Evolutionary conservation across 75 land plant genomes (phyloP).

Genomic region (Larix kaempferi): DNA sequence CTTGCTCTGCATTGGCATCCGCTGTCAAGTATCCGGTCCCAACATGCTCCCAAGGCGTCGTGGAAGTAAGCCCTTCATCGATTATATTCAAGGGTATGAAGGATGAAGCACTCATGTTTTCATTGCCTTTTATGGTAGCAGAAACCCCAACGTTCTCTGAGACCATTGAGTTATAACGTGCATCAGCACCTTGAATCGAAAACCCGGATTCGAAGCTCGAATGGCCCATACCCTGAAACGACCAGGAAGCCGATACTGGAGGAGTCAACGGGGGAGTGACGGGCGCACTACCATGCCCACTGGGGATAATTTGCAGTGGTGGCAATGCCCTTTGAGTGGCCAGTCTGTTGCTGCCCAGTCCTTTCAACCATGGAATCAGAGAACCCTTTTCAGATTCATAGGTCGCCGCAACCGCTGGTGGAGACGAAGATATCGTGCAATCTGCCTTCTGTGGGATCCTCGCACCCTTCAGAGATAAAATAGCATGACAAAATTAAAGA

Average conservation of each 20-base stretch:
- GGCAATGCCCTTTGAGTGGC: background rate
- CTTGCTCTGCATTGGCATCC: no score
- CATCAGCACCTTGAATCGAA: no score
- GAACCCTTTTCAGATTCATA: background rate
- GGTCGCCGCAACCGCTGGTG: background rate
- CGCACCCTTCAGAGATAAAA: background rate
- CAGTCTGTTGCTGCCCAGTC: background rate
- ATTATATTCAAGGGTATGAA: no score
- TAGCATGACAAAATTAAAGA: background rate
- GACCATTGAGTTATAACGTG: no score
- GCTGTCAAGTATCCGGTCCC: no score
- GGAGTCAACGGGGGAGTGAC: slow-evolving; percentile 13
- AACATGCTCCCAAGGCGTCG: no score
- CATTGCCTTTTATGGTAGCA: no score
- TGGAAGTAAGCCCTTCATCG: no score
- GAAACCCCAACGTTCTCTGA: no score
- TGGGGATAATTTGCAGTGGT: background rate
- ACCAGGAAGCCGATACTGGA: background rate
- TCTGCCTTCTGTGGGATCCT: background rate
- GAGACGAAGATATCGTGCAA: background rate
- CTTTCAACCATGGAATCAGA: slow-evolving; percentile 6
- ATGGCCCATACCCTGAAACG: background rate
- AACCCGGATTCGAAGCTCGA: no score
- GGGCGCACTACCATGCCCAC: slow-evolving; percentile 5
- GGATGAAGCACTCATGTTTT: no score